Evolutionary conservation across 495 filamentous ascomycete species (phyloP).

Genomic region (Penicillium psychrofluorescens): DNA sequence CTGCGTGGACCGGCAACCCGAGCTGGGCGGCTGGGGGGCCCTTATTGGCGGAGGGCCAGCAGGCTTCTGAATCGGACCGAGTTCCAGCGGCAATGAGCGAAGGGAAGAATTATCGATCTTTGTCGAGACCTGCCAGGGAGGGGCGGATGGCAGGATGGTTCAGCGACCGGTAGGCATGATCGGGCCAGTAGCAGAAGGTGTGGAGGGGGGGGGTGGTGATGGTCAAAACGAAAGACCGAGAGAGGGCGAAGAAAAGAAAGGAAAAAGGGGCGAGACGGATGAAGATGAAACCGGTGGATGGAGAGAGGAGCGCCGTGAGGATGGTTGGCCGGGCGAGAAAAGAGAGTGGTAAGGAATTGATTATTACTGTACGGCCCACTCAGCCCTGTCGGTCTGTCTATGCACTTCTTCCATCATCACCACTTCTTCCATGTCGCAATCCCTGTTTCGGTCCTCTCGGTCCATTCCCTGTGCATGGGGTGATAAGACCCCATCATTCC

Average conservation of each 20-base stretch:
- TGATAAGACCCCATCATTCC: too few relatives aligned
- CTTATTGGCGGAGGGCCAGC: slow-evolving; percentile 16
- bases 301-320: background rate
- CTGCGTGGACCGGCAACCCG: slow-evolving; percentile 23
- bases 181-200: too few relatives aligned
- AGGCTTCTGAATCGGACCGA: slow-evolving; percentile 15
- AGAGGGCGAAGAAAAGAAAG: background rate
- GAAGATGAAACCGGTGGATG: background rate
- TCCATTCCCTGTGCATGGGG: too few relatives aligned
- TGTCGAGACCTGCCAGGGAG: background rate
- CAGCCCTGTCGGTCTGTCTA: too few relatives aligned
- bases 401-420: too few relatives aligned
- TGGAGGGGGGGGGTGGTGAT: too few relatives aligned
- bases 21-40: slow-evolving; percentile 14
- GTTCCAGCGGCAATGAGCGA: slow-evolving; percentile 10
- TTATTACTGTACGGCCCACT: too few relatives aligned
- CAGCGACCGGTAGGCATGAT: too few relatives aligned
- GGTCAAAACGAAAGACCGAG: background rate
- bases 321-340: background rate
- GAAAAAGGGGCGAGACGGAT: slow-evolving; percentile 1
- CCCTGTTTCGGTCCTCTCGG: too few relatives aligned
- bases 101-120: background rate
- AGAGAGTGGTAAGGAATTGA: too few relatives aligned
- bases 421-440: too few relatives aligned
- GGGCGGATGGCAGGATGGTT: background rate